These are phyloP conservation scores for Tolypocladium tropicale DNA, from an alignment of 2,329 filamentous ascomycete genomes.

Conservation along the genomic window DNA sequence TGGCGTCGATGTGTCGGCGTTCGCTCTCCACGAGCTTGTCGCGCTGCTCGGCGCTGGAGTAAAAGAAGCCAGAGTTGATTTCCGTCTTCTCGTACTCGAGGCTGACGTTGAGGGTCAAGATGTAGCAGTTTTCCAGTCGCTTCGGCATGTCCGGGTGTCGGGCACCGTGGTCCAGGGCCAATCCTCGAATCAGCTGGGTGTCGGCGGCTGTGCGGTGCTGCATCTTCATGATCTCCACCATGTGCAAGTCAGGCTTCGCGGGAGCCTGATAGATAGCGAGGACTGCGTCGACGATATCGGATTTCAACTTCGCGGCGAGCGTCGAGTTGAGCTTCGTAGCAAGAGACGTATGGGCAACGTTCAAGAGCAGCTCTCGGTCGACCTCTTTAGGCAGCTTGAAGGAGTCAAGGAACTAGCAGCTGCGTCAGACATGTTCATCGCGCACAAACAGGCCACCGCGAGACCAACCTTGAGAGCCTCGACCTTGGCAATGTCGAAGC, in stretches of 20 bases:
- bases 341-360: conserved; percentile 86
- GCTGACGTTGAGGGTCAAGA: conserved; percentile 91
- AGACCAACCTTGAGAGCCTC: conserved; percentile 70
- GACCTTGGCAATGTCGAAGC: conserved; percentile 91
- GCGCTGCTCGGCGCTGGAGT: conserved; percentile 90
- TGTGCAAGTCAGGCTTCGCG: conserved; percentile 91
- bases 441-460: neutral
- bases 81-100: conserved; percentile 98
- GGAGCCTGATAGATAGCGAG: conserved; percentile 85
- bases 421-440: neutral
- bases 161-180: conserved; percentile 90
- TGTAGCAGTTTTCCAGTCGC: conserved; percentile 87
- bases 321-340: conserved; percentile 89
- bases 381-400: conserved; percentile 88
- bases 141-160: conserved; percentile 98
- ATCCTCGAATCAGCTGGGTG: conserved; percentile 86
- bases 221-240: conserved; percentile 99
- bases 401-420: conserved; percentile 70
- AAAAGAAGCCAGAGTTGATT: conserved; percentile 98
- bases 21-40: conserved; percentile 98
- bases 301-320: conserved; percentile 83
- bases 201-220: conserved; percentile 94
- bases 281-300: conserved; percentile 92
- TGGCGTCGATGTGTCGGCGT: conserved; percentile 88
- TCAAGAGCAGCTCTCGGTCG: conserved; percentile 87